Base-by-base conservation (phyloP, 2,329 filamentous ascomycete species). In the Reticulascus tulasneorum region DNA sequence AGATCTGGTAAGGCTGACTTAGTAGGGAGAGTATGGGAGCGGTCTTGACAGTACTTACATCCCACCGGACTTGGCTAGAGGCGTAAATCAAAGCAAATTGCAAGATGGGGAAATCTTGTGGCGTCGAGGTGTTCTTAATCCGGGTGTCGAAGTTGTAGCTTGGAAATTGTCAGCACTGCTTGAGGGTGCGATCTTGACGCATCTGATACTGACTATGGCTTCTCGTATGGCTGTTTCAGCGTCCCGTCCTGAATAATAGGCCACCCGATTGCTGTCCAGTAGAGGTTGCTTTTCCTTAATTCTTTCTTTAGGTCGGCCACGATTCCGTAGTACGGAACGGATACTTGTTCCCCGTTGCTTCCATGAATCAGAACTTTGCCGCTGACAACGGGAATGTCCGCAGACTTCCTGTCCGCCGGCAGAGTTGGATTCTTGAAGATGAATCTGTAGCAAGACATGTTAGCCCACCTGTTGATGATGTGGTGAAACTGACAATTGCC, bases 21-120 rank as follows among this genome's bases (percentile, higher is more conserved):
- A 32, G 26, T 1, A 43, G 35, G 10, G 45, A 45, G 7, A 55
- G 26, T 25, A 51, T 44, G 6, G n/a, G n/a, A n/a, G n/a, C n/a
- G n/a, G n/a, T n/a, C n/a, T n/a, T 30, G 9, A 30, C 17, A 8
- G n/a, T 30, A 18, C 42, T 36, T 20, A 45, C 42, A 35, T 55
- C 52, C 51, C 51, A 57, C 2, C 54, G 47, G 7, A 57, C 30
- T 35, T 57, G 44, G n/a, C 48, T 46, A 7, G 50, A 48, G 6
- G 64, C 67, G 41, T 69, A 66, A 37, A 69, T 69, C 40, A 69
- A 58, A 15, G 55, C 53, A 22, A 69, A 54, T 38, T 58, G 4
- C 58, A 59, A n/a, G 56, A 53, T 23, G 69, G 47, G 12, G 49
- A 39, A 4, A 60, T 63, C 3, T 42, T 58, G 23, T 63, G n/a